Percentiles rank a stretch among this genome's conserved stretches.
Conservation (phyloP, 305 asterid species). For the Fraxinus platypoda region DNA sequence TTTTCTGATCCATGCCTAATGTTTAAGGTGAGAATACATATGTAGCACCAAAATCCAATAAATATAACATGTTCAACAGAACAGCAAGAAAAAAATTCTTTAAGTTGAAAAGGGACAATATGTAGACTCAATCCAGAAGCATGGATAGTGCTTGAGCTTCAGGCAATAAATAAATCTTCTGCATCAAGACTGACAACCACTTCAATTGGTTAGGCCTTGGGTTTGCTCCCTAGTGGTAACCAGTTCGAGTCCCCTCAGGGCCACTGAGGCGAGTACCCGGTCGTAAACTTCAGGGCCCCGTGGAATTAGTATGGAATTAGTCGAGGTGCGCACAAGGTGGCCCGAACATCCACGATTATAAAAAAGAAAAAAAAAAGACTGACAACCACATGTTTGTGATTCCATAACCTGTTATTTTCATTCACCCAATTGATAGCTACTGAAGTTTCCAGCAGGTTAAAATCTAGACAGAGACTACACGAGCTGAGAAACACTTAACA, state of each 20-base stretch:
- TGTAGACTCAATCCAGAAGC: neutral
- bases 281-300: no score
- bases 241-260: no score
- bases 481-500: neutral
- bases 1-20: neutral
- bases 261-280: no score
- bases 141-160: neutral
- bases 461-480: neutral
- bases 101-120: neutral
- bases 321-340: no score
- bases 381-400: neutral
- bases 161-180: neutral
- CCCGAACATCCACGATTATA: no score
- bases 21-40: neutral
- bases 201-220: no score
- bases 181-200: neutral
- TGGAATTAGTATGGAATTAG: no score
- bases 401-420: neutral
- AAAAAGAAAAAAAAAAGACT: neutral
- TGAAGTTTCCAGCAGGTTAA: neutral
- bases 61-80: neutral
- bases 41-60: neutral
- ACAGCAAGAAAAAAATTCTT: neutral
- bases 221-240: no score
- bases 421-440: neutral